Evolutionary conservation across 2,329 filamentous ascomycete genomes (phyloP), one percentile per base, ranked within the genome.

Genomic region (Westerdykella ornata): DNA sequence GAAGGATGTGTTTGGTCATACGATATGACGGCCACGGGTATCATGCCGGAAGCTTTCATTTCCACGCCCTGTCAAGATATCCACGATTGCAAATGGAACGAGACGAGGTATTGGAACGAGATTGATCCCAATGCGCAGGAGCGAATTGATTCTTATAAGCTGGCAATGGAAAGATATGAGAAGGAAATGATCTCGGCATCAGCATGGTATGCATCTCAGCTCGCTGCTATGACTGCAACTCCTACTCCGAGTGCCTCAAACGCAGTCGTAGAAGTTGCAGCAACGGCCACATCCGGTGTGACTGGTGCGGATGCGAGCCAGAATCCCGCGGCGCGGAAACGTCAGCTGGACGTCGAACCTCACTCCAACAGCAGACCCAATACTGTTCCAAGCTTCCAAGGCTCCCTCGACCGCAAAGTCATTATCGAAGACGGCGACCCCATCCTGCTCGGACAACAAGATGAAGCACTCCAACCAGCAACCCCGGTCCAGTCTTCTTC

Each of bases 1-100:
- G 71, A 80, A 38, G 81, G 80, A 3, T 84, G 81, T 51, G 70
- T 82, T 9, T 84, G 77, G 69, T 72, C 73, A 0, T 84, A 84
- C 57, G 67, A 73, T 28, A 67, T 70, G 14, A 77, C 75, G 46
- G 69, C 72, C 1, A 75, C 72, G 0, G 78, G 76, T 12, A 77
- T 80, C 45, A 81, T 78, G 71, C 80, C 81, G 0, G 81, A 84
- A 53, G 69, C 72, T 1, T 74, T 77, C 50, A 70, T 70, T 41
- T 68, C 74, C 30, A 62, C 75, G 1, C 57, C 68, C 0, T 81
- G 62, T 56, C 68, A 58, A 56, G 69, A 57, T 51, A 62, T 33
- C 41, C 65, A 63, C 38, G 48, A 60, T 36, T 65, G 67, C 37
- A 68, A 65, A 15, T 71, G 70, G 70, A 63, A 73, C 53, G 60